These are phyloP conservation scores for Apium graveolens DNA, from an alignment of 129 eudicot species.

Conservation along the genomic window DNA sequence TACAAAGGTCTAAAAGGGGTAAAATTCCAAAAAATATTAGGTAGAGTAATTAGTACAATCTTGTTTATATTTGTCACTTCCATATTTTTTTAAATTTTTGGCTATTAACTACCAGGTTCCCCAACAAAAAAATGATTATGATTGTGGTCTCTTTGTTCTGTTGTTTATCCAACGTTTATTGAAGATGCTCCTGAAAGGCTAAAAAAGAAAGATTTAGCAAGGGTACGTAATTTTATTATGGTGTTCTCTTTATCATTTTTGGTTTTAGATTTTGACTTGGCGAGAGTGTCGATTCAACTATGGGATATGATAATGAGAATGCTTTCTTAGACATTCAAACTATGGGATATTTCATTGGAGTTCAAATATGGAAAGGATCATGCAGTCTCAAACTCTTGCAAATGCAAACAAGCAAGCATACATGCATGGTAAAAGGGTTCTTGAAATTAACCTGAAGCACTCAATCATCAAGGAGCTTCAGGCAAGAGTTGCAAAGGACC, in stretches of 20 bases:
- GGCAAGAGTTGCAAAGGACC: slow-evolving; percentile 67
- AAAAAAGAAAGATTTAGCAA: slow-evolving; percentile 35
- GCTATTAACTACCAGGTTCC: slow-evolving; percentile 55
- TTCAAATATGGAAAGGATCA: slow-evolving; percentile 89
- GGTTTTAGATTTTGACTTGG: not conserved
- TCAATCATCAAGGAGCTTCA: slow-evolving; percentile 90
- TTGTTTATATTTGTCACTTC: not conserved
- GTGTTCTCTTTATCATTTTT: not conserved
- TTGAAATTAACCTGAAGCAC: slow-evolving; percentile 90
- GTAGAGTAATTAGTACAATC: not conserved
- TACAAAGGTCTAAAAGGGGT: not conserved
- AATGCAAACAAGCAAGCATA: slow-evolving; percentile 83
- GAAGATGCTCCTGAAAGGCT: slow-evolving; percentile 70
- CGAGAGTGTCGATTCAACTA: not conserved
- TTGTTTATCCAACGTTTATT: slow-evolving; percentile 65
- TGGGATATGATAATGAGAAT: not conserved
- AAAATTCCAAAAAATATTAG: too few species aligned
- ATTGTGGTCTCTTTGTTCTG: slow-evolving; percentile 85
- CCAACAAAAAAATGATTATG: slow-evolving; percentile 60
- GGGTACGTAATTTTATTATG: slow-evolving; percentile 26
- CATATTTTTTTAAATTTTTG: not conserved
- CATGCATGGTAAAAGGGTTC: slow-evolving; percentile 95
- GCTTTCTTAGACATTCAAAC: too few species aligned
- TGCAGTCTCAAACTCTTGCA: slow-evolving; percentile 90
- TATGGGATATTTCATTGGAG: too few species aligned